Evolutionary conservation across 805 yeast species (phyloP).

Genomic region (Torulaspora franciscae): DNA sequence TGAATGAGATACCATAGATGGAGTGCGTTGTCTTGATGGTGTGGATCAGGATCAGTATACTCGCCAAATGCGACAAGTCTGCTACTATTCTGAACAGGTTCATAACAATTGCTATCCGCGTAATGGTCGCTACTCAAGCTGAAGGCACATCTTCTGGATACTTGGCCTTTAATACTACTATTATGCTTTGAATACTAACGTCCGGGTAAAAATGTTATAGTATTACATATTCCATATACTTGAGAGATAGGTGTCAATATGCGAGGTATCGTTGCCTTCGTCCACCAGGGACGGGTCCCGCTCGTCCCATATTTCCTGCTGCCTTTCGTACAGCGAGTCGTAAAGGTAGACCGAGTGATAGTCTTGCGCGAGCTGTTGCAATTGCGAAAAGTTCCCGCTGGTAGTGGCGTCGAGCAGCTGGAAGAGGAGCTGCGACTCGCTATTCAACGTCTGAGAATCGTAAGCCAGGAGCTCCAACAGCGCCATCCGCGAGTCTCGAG

Average conservation of each 20-base stretch:
- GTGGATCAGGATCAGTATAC: constrained; percentile 69
- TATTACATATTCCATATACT: constrained; percentile 6
- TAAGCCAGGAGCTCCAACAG: constrained; percentile 6
- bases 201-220: background rate
- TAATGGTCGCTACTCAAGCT: background rate
- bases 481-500: constrained; percentile 1
- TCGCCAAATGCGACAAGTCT: constrained; percentile 77
- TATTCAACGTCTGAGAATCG: constrained; percentile 8
- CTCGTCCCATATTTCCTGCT: background rate
- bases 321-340: constrained; percentile 9
- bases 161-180: constrained; percentile 1
- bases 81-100: constrained; percentile 31
- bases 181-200: background rate
- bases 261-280: background rate
- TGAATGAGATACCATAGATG: constrained; percentile 78
- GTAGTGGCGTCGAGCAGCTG: constrained; percentile 6
- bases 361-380: background rate
- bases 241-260: background rate
- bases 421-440: constrained; percentile 3
- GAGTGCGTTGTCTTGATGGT: constrained; percentile 62
- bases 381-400: background rate
- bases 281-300: background rate
- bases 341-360: constrained; percentile 10
- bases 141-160: background rate
- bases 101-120: constrained; percentile 5